Evolutionary conservation across 805 yeast species (phyloP), one percentile per base, ranked within the genome.

Genomic region (Candida insectalens): DNA sequence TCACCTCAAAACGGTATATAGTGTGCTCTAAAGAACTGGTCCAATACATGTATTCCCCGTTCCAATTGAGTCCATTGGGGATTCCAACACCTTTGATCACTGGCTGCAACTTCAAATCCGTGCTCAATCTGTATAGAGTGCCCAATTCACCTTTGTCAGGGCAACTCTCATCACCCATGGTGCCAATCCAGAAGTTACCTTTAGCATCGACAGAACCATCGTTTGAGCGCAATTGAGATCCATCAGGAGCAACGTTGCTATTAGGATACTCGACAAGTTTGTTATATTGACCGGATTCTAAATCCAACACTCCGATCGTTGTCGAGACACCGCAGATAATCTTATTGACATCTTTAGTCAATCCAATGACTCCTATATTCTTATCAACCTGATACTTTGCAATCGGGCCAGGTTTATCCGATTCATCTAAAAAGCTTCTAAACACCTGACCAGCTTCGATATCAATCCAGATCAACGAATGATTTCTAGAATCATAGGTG

Each of bases 181-280:
- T 65, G 1, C 96, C 95, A 32, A 83, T 73, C 71, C 83, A 79
- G 33, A 85, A 68, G 40, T 77, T 67, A 1, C 95, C 95, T 47
- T 71, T 60, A 3, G 83, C 79, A 39, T 83, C 87, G 27, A 85
- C 70, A 30, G 73, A 69, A 0, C 96, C 95, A 51, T 87, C 96
- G 48, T 87, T 87, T 27, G 92, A 79, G 47, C 87, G 63, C 51
- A 70, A 53, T 29, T 55, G 57, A 16, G 35, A 28, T 2, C 50
- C 55, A 6, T 42, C 32, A 9, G 33, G 33, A 2, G 47, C 46
- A 10, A 56, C 47, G 32, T 53, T 49, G 29, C 59, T 58, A 33
- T 68, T 46, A 19, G 74, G 59, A 38, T 56, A 77, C 19, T 57
- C 32, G 6, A 52, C 47, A 25, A 60, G 45, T 35, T 59, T 59